Conservation (phyloP, 352 stramenopile genomes). For the Pythium angustatum region DNA sequence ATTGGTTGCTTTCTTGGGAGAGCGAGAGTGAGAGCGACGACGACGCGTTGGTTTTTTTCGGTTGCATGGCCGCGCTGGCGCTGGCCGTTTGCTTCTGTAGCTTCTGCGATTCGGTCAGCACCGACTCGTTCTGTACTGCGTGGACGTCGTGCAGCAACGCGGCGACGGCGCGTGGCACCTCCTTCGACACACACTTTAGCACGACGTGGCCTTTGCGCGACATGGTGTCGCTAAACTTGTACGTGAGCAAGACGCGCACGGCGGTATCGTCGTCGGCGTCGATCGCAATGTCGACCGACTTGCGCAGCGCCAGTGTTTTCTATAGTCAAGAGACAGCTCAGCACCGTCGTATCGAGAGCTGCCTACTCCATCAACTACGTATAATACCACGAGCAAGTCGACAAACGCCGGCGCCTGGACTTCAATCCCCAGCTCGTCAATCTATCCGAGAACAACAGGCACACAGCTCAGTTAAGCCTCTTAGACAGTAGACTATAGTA, state of each 20-base stretch:
- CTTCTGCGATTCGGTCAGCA: constrained; percentile 37
- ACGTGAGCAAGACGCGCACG: constrained; percentile 42
- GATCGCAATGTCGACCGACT: constrained; percentile 42
- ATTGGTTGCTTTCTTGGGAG: constrained; percentile 8
- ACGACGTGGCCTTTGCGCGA: constrained; percentile 46
- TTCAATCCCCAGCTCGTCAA: constrained; percentile 61
- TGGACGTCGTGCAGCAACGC: constrained; percentile 46
- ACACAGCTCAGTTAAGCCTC: not conserved
- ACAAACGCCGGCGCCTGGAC: constrained; percentile 37
- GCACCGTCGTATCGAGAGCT: no score
- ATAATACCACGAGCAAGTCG: constrained; percentile 39
- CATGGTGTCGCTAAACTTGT: constrained; percentile 63
- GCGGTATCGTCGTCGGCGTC: constrained; percentile 15
- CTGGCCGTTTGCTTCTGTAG: constrained; percentile 5
- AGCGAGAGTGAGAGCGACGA: not conserved
- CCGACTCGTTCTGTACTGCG: constrained; percentile 30
- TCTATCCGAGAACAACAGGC: constrained; percentile 27
- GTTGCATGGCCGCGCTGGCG: not conserved
- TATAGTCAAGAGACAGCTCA: constrained; percentile 11
- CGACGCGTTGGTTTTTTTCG: not conserved
- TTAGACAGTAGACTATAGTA: not conserved
- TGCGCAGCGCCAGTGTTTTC: constrained; percentile 44
- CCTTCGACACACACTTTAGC: constrained; percentile 35
- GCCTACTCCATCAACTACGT: not conserved
- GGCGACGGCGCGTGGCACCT: constrained; percentile 37